Conservation (phyloP, 2,329 filamentous ascomycete species). For the Xylariales sp. region DNA sequence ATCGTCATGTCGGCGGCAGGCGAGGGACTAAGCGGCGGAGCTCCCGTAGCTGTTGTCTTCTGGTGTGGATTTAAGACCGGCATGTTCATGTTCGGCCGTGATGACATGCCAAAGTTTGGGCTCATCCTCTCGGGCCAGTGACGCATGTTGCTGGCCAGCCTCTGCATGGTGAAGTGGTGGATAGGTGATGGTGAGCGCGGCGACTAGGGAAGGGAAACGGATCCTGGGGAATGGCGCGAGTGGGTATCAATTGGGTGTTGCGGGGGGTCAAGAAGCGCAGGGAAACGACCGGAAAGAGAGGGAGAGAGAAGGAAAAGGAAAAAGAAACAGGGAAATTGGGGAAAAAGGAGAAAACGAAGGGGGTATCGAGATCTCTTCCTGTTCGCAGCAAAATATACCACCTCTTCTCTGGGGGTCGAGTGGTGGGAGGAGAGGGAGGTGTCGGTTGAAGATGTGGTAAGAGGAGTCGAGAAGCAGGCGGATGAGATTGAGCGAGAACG, state of each 20-base stretch:
- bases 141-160: conserved; percentile 67
- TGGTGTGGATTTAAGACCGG: conserved; percentile 52
- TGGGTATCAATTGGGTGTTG: conserved; percentile 8
- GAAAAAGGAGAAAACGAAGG: conserved; percentile 11
- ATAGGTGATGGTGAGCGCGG: conserved; percentile 2
- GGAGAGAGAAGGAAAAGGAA: conserved; percentile 9
- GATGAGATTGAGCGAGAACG: conserved; percentile 1
- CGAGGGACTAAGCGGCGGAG: conserved; percentile 59
- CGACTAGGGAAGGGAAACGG: conserved; percentile 8
- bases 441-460: conserved; percentile 3
- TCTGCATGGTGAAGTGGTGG: conserved; percentile 54
- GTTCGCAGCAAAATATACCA: conserved; percentile 3
- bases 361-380: conserved; percentile 12
- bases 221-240: conserved; percentile 3
- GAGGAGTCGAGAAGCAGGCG: conserved; percentile 6
- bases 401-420: conserved; percentile 5
- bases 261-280: conserved; percentile 9
- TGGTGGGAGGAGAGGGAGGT: conserved; percentile 7
- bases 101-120: conserved; percentile 61
- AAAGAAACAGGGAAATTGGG: conserved; percentile 13
- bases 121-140: conserved; percentile 69
- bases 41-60: conserved; percentile 48
- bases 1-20: conserved; percentile 72
- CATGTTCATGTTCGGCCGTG: conserved; percentile 51
- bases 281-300: conserved; percentile 9